These are phyloP conservation scores for Trichoderma gamsii DNA, from an alignment of 495 filamentous ascomycete genomes.

Conservation along the genomic window DNA sequence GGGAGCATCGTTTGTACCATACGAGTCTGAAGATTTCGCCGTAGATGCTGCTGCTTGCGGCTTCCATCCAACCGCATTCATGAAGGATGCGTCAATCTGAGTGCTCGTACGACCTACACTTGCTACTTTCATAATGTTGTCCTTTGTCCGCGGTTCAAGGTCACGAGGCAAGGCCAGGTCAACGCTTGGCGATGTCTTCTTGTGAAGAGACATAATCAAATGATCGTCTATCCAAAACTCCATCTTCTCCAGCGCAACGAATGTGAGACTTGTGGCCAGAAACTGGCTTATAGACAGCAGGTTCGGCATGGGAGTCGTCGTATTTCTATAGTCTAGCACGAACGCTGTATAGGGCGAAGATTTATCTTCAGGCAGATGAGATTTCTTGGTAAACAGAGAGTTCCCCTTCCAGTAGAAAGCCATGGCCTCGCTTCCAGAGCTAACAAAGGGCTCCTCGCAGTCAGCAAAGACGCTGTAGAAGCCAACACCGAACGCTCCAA, in stretches of 20 bases:
- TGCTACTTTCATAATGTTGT: conserved; percentile 75
- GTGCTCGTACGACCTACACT: conserved; percentile 70
- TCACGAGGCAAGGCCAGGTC: conserved; percentile 69
- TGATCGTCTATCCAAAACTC: conserved; percentile 88
- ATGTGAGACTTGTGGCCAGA: conserved; percentile 89
- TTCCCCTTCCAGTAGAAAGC: conserved; percentile 99
- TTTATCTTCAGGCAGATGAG: conserved; percentile 60
- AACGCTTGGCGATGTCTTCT: conserved; percentile 73
- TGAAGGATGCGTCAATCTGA: conserved; percentile 88
- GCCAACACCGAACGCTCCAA: conserved; percentile 96
- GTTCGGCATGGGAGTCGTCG: conserved; percentile 74
- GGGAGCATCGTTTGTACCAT: conserved; percentile 37
- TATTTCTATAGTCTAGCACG: conserved; percentile 84
- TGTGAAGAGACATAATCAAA: conserved; percentile 67
- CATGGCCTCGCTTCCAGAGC: conserved; percentile 85
- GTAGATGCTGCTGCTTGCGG: conserved; percentile 40
- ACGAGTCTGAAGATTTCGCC: conserved; percentile 30
- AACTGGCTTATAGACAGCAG: conserved; percentile 85
- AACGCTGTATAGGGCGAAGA: conserved; percentile 72
- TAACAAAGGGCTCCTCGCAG: conserved; percentile 94
- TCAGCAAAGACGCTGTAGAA: conserved; percentile 99
- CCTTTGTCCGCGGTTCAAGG: conserved; percentile 72
- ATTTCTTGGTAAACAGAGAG: conserved; percentile 78
- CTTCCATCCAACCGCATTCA: conserved; percentile 83
- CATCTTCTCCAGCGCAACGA: conserved; percentile 80